Conservation (phyloP, 768 basidiomycete species). For the Lactifluus piperatus region DNA sequence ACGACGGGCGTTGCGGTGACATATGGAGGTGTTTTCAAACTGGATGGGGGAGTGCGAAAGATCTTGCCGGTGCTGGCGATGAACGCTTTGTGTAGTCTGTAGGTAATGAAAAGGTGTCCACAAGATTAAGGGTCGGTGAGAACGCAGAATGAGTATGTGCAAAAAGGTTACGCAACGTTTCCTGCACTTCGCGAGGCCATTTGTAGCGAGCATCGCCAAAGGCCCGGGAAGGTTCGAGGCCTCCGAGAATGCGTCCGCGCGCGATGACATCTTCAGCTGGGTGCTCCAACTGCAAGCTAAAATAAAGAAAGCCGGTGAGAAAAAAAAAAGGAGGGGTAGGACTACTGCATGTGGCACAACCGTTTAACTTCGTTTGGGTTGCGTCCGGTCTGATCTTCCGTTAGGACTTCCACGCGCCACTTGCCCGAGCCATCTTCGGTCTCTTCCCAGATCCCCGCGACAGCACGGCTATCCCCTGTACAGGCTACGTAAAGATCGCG, state of each 20-base stretch:
- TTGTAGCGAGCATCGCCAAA: conserved; percentile 91
- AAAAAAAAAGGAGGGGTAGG: neutral
- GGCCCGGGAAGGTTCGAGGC: conserved; percentile 77
- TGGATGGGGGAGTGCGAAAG: conserved; percentile 49
- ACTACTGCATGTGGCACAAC: conserved; percentile 33
- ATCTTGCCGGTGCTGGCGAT: conserved; percentile 51
- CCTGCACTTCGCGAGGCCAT: conserved; percentile 67
- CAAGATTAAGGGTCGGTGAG: neutral
- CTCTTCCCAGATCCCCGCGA: conserved; percentile 86
- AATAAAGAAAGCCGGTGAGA: neutral
- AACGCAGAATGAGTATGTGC: neutral
- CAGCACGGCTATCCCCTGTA: conserved; percentile 91
- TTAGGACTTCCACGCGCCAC: conserved; percentile 92
- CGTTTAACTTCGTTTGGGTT: conserved; percentile 78
- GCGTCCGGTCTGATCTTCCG: conserved; percentile 92
- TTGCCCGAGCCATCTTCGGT: conserved; percentile 52
- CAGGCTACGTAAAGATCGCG: conserved; percentile 83
- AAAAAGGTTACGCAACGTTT: conserved; percentile 47
- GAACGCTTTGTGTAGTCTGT: conserved; percentile 56
- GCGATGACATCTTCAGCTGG: conserved; percentile 65
- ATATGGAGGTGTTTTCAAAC: conserved; percentile 86
- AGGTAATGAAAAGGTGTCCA: neutral
- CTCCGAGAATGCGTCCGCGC: conserved; percentile 77
- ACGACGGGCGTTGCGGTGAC: conserved; percentile 80
- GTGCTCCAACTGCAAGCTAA: conserved; percentile 74